These are phyloP conservation scores for Aspergillus ibericus DNA, from an alignment of 2,329 filamentous ascomycete species.

Conservation along the genomic window DNA sequence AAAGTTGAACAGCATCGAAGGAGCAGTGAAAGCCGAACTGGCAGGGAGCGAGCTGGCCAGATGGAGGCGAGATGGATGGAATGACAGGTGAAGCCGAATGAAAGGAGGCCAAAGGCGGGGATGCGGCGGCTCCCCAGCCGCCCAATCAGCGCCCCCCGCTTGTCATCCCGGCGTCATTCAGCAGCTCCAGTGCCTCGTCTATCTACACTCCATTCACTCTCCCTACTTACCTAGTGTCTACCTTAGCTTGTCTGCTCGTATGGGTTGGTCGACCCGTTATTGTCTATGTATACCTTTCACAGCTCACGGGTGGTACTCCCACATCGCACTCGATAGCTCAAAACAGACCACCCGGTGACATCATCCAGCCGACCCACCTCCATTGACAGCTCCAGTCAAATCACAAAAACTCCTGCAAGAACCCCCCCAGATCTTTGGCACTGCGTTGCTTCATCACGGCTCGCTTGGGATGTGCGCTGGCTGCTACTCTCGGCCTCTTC, in stretches of 20 bases:
- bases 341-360: no score
- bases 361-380: neutral
- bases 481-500: constrained; percentile 10
- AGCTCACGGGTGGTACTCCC: no score
- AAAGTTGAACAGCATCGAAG: neutral
- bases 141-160: constrained; percentile 20
- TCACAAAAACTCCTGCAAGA: constrained; percentile 34
- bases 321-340: no score
- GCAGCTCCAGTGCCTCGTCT: neutral
- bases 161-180: constrained; percentile 16
- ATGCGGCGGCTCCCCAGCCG: neutral
- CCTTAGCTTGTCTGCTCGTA: no score
- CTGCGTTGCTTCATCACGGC: constrained; percentile 29
- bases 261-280: no score
- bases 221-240: neutral
- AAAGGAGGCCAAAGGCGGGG: neutral
- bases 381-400: neutral
- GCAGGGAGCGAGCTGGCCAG: neutral
- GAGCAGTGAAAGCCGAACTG: neutral
- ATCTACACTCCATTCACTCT: neutral
- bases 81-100: neutral
- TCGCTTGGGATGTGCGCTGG: constrained; percentile 9
- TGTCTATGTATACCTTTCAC: no score
- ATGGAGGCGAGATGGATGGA: neutral
- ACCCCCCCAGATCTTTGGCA: constrained; percentile 26